Evolutionary conservation across 2,329 filamentous ascomycete species (phyloP).

Genomic region (Diplodia scrobiculata): DNA sequence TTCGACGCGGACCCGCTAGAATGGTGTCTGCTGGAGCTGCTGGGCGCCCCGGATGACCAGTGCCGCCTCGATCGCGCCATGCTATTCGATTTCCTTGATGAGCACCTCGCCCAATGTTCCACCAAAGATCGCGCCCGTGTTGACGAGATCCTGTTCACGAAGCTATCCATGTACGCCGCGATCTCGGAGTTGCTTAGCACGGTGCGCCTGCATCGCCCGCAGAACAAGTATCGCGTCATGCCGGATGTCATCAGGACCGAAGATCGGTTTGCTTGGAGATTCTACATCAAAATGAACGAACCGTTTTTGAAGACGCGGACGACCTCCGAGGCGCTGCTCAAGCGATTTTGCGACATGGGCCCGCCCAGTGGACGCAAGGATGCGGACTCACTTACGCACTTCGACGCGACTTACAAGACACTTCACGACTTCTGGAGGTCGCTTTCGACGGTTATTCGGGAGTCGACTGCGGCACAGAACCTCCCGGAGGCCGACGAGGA

Average conservation of each 20-base stretch:
- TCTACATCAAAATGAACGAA: not conserved
- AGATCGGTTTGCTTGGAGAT: constrained; percentile 30
- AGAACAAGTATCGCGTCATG: constrained; percentile 16
- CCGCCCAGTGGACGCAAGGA: constrained; percentile 24
- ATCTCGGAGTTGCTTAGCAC: constrained; percentile 30
- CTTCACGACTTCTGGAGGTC: constrained; percentile 29
- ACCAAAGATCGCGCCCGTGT: constrained; percentile 29
- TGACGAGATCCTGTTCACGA: constrained; percentile 32
- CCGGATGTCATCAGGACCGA: constrained; percentile 27
- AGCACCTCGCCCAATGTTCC: constrained; percentile 29
- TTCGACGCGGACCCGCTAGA: constrained; percentile 29
- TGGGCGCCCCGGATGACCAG: constrained; percentile 29
- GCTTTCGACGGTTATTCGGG: not conserved
- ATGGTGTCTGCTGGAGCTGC: constrained; percentile 31
- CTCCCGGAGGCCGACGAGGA: constrained; percentile 7
- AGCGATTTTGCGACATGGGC: not conserved
- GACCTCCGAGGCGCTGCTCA: not conserved
- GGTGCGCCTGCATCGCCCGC: constrained; percentile 31
- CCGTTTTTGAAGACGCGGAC: not conserved
- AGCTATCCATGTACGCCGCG: constrained; percentile 31
- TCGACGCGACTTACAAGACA: constrained; percentile 23
- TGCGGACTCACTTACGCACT: constrained; percentile 16
- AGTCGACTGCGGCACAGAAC: not conserved
- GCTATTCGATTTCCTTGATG: constrained; percentile 32
- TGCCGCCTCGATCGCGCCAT: constrained; percentile 29